Conservation (phyloP, 805 yeast genomes). For the Monosporozyma unispora region DNA sequence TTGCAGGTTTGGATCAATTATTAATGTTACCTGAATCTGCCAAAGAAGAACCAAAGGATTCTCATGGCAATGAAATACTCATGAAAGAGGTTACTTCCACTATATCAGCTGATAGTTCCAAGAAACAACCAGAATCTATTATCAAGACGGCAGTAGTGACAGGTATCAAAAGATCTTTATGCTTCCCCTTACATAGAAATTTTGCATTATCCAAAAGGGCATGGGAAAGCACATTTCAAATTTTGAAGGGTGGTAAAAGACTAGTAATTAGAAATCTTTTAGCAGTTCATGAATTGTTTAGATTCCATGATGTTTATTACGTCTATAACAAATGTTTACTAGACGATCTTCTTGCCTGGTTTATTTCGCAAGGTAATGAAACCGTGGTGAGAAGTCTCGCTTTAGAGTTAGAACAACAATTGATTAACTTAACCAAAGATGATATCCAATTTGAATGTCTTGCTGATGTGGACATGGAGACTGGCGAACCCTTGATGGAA, state of each 20-base stretch:
- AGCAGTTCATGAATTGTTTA: constrained; percentile 58
- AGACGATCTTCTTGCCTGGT: constrained; percentile 73
- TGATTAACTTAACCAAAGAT: constrained; percentile 27
- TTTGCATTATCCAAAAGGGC: constrained; percentile 49
- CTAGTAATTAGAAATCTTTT: constrained; percentile 52
- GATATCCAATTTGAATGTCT: constrained; percentile 39
- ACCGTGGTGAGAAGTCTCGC: constrained; percentile 52
- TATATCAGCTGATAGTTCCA: background rate
- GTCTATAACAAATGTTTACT: constrained; percentile 71
- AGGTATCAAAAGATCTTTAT: constrained; percentile 60
- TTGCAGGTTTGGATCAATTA: constrained; percentile 60
- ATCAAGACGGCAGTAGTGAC: constrained; percentile 51
- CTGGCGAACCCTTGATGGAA: constrained; percentile 34
- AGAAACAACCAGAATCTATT: constrained; percentile 9
- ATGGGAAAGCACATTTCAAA: constrained; percentile 67
- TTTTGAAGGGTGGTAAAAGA: constrained; percentile 61
- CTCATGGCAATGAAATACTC: constrained; percentile 3
- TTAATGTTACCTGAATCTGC: constrained; percentile 27
- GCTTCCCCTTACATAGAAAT: constrained; percentile 73
- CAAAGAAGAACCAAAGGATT: constrained; percentile 9
- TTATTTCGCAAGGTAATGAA: constrained; percentile 50
- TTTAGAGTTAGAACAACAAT: constrained; percentile 46
- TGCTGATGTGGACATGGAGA: constrained; percentile 30
- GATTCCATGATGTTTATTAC: constrained; percentile 77
- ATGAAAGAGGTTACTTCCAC: background rate